A percentile compares a stretch with the other conserved stretches of the same genome.
Conservation (phyloP, 2,329 filamentous ascomycete species). For the Ambrosiella xylebori region DNA sequence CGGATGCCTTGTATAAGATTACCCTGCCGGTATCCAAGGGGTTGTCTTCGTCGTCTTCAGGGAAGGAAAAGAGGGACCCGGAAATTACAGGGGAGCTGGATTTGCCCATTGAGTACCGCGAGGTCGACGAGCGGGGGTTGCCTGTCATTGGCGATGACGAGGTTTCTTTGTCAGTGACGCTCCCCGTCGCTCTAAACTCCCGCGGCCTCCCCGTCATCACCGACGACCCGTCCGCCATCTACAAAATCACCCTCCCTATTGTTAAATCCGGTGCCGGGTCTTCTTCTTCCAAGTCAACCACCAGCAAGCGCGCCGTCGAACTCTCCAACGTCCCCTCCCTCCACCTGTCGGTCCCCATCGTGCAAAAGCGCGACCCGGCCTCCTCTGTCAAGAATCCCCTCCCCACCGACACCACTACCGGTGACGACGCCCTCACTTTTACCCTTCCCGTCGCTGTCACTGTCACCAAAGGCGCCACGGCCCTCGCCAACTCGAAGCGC, state of each 20-base stretch:
- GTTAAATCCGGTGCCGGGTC: background rate
- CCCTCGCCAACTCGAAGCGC: background rate
- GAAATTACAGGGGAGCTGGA: background rate
- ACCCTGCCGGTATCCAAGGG: conserved; percentile 4
- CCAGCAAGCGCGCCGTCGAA: background rate
- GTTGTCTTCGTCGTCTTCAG: background rate
- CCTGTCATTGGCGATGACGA: conserved; percentile 5
- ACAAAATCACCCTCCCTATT: conserved; percentile 10
- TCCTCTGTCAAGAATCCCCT: background rate
- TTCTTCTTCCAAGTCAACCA: background rate
- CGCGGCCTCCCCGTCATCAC: conserved; percentile 10
- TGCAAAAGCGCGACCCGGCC: background rate
- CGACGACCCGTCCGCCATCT: conserved; percentile 9
- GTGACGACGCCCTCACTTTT: conserved; percentile 6
- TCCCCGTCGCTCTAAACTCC: conserved; percentile 9
- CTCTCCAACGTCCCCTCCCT: conserved; percentile 3
- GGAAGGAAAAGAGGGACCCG: background rate
- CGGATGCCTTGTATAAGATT: conserved; percentile 9
- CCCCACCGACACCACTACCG: conserved; percentile 1
- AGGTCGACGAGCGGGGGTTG: conserved; percentile 3
- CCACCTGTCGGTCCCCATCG: conserved; percentile 5
- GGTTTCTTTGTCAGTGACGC: conserved; percentile 7
- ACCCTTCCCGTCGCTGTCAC: conserved; percentile 11
- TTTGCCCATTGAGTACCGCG: conserved; percentile 4
- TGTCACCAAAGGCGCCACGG: conserved; percentile 3